These are phyloP conservation scores for Penicillium sp. DNA, from an alignment of 2,329 filamentous ascomycete genomes.

Conservation along the genomic window DNA sequence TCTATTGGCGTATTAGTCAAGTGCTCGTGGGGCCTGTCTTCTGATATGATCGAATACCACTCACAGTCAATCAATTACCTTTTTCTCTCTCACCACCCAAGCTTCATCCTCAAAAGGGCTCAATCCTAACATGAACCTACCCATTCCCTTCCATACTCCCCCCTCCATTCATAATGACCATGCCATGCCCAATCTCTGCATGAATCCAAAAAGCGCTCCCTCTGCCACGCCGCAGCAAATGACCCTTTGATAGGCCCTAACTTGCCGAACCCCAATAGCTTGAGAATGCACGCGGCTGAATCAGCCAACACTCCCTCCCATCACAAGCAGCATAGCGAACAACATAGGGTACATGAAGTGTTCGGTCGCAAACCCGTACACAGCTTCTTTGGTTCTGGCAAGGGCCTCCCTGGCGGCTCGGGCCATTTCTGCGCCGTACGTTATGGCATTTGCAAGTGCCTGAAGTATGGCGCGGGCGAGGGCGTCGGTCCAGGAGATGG, in stretches of 20 bases:
- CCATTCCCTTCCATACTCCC: too few species aligned
- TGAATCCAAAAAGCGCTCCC: background rate
- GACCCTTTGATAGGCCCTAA: slow-evolving; percentile 31
- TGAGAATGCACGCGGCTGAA: slow-evolving; percentile 30
- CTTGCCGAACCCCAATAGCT: slow-evolving; percentile 32
- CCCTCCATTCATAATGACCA: background rate
- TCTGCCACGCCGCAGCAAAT: slow-evolving; percentile 49
- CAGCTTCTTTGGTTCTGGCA: slow-evolving; percentile 19
- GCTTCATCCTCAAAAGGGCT: too few species aligned
- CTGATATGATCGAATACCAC: background rate
- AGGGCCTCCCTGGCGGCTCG: slow-evolving; percentile 21
- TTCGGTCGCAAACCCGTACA: slow-evolving; percentile 25
- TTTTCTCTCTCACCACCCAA: too few species aligned
- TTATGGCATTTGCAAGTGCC: slow-evolving; percentile 20
- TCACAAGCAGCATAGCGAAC: slow-evolving; percentile 26
- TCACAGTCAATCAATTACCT: background rate
- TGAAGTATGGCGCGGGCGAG: slow-evolving; percentile 22
- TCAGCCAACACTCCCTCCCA: slow-evolving; percentile 31
- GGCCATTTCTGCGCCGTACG: slow-evolving; percentile 18
- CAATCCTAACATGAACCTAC: too few species aligned
- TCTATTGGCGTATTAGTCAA: background rate
- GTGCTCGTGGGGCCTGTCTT: background rate
- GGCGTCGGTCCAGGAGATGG: slow-evolving; percentile 21
- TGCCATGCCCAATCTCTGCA: background rate
- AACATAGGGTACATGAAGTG: slow-evolving; percentile 25